Conservation (phyloP, 306 rosid genomes). For the Astragalus glycyphyllos region DNA sequence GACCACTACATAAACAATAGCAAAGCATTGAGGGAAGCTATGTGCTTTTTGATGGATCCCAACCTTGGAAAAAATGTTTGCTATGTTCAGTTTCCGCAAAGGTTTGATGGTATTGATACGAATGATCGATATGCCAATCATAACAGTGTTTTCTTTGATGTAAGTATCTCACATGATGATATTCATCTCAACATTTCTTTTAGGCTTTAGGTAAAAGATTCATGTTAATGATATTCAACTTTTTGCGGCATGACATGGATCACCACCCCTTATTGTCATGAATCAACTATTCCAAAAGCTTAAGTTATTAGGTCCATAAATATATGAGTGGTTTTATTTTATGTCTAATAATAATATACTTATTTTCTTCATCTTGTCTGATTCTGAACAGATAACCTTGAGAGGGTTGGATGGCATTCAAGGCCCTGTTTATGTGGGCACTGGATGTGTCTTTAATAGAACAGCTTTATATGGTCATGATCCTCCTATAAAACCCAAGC, state of each 20-base stretch:
- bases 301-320: too few relatives aligned
- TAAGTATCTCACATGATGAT: constrained; percentile 48
- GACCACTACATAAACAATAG: constrained; percentile 98
- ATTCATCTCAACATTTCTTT: constrained; percentile 17
- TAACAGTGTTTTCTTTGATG: constrained; percentile 97
- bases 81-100: constrained; percentile 97
- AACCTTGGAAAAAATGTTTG: constrained; percentile 91
- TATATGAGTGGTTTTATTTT: too few relatives aligned
- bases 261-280: too few relatives aligned
- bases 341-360: not conserved
- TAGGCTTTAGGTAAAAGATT: constrained; percentile 31
- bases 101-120: constrained; percentile 94
- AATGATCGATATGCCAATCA: constrained; percentile 97
- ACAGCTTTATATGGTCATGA: constrained; percentile 97
- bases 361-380: constrained; percentile 1
- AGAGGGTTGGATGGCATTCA: constrained; percentile 98
- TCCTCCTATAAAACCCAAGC: constrained; percentile 90
- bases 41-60: constrained; percentile 99
- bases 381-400: constrained; percentile 78
- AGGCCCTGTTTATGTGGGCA: constrained; percentile 99
- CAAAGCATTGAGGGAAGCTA: constrained; percentile 96
- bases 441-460: constrained; percentile 96
- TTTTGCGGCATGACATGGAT: too few relatives aligned
- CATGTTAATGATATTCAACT: constrained; percentile 9
- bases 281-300: too few relatives aligned